phyloP scores from a whole-genome alignment of 148 eudicot genomes.

The Nyssa sinensis region DNA sequence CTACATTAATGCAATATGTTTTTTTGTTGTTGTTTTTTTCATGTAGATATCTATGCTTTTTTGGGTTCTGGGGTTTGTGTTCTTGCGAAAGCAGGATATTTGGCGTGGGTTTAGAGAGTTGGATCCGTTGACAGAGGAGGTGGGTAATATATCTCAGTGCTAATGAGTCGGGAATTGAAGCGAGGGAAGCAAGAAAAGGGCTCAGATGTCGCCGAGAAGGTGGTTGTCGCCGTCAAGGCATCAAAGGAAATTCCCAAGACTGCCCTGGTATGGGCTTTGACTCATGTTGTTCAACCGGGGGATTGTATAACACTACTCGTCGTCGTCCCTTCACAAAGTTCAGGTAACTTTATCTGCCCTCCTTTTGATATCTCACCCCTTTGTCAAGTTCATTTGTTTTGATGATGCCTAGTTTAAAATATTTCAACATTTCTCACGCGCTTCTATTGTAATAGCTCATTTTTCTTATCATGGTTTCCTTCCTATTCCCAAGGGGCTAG shows the following conservation, averaged over 20 bases:
- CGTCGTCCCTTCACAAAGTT: conserved; percentile 67
- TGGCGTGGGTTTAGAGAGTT: conserved; percentile 5
- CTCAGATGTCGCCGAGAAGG: conserved; percentile 55
- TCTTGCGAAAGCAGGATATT: not conserved
- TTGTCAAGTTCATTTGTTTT: not conserved
- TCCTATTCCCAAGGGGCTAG: not conserved
- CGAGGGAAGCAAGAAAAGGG: conserved; percentile 46
- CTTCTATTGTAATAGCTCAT: not conserved
- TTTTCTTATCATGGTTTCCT: not conserved
- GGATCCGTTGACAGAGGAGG: conserved; percentile 3
- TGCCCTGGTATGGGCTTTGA: conserved; percentile 91
- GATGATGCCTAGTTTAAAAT: not conserved
- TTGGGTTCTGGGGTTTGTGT: conserved; percentile 5
- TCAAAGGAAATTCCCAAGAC: conserved; percentile 80
- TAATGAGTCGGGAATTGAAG: conserved; percentile 43
- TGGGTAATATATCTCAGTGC: not conserved
- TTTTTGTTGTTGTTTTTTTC: not conserved
- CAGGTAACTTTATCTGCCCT: conserved; percentile 45
- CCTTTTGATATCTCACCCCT: not conserved
- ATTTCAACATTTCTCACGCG: not conserved
- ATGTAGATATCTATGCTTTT: conserved; percentile 2
- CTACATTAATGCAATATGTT: conserved; percentile 2
- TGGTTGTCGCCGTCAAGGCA: conserved; percentile 92
- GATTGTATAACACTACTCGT: conserved; percentile 85
- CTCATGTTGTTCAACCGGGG: conserved; percentile 98